Conservation (phyloP, 2,329 filamentous ascomycete genomes). For the Penicillium carneum region DNA sequence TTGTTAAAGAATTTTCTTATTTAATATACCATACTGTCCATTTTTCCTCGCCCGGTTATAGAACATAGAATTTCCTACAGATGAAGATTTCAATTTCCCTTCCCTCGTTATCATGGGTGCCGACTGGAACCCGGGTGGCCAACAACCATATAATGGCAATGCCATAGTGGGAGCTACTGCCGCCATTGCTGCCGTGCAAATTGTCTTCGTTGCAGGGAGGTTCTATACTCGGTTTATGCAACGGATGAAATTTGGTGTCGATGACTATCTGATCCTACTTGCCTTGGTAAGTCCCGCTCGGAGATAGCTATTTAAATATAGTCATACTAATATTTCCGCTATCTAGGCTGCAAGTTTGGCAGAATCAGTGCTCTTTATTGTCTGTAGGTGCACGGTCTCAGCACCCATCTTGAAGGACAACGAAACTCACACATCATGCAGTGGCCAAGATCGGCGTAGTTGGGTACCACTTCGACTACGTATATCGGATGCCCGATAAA, state of each 20-base stretch:
- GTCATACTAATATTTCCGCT: neutral
- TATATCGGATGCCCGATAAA: neutral
- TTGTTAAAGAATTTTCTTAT: neutral
- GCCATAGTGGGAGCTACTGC: conserved; percentile 29
- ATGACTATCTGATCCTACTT: conserved; percentile 37
- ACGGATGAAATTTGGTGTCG: conserved; percentile 24
- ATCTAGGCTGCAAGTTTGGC: conserved; percentile 2
- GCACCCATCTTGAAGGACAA: neutral
- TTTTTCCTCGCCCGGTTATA: neutral
- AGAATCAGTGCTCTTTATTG: conserved; percentile 1
- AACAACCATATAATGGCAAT: conserved; percentile 21
- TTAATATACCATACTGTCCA: neutral
- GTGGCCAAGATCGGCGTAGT: neutral
- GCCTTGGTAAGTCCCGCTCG: conserved; percentile 29
- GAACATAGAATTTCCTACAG: neutral
- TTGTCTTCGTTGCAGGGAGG: conserved; percentile 31
- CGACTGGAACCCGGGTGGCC: neutral
- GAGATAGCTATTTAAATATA: conserved; percentile 12
- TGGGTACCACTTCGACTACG: neutral
- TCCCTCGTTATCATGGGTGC: conserved; percentile 9
- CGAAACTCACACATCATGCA: neutral
- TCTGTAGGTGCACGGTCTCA: neutral
- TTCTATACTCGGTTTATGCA: conserved; percentile 37
- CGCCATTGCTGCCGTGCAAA: conserved; percentile 31
- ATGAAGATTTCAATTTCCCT: neutral